Percentiles rank a stretch among this genome's conserved stretches.
Conservation (phyloP, 2,329 filamentous ascomycete genomes). For the Neurospora sp. region DNA sequence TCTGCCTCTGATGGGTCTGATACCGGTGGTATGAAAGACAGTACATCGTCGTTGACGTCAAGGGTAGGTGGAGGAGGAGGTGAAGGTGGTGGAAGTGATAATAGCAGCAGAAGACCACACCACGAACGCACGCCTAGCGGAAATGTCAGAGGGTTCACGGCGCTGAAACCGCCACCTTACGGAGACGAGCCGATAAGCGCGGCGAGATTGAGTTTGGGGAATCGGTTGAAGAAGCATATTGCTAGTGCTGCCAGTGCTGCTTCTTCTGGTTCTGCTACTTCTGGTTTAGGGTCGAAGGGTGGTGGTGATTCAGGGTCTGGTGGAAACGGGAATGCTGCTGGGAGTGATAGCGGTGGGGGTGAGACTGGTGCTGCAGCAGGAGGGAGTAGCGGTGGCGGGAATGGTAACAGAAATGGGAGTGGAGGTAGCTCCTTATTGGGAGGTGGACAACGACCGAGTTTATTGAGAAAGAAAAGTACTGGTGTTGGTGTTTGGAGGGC, state of each 20-base stretch:
- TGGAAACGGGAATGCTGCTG: neutral
- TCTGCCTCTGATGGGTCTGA: neutral
- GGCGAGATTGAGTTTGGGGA: conserved; percentile 40
- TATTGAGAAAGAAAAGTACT: neutral
- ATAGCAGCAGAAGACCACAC: neutral
- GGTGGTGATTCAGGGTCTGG: neutral
- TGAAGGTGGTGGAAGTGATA: conserved; percentile 1
- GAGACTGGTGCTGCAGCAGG: neutral
- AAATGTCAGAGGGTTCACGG: neutral
- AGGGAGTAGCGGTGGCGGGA: neutral
- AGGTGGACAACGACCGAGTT: neutral
- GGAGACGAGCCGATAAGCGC: conserved; percentile 27
- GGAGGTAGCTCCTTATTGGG: neutral
- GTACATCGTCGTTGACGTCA: neutral
- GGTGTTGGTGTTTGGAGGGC: neutral
- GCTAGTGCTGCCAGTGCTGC: neutral
- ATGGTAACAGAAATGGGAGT: neutral
- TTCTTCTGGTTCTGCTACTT: neutral
- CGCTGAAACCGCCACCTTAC: conserved; percentile 16
- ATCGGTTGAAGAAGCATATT: conserved; percentile 33
- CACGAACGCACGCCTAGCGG: neutral
- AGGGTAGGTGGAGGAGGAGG: neutral
- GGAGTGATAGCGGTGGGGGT: neutral
- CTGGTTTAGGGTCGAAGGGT: neutral
- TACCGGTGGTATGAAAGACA: neutral